Percentiles rank a stretch among this genome's conserved stretches.
These are phyloP conservation scores for Fusarium zealandicum DNA, from an alignment of 2,329 filamentous ascomycete genomes.

Conservation along the genomic window DNA sequence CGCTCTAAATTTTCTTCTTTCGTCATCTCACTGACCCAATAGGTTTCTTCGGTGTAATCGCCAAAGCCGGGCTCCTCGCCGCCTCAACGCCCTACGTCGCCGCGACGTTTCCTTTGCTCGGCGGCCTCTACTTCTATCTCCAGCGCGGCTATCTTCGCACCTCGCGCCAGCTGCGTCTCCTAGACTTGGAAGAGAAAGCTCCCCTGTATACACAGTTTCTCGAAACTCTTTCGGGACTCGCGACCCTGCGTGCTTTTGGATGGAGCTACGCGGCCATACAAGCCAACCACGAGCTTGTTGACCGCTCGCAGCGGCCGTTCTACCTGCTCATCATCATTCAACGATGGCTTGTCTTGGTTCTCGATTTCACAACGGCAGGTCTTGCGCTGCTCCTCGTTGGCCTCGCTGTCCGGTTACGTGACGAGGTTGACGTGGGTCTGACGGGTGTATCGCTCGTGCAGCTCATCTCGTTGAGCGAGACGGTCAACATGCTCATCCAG, in stretches of 20 bases:
- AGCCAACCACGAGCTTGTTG: constrained; percentile 56
- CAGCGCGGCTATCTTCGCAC: constrained; percentile 52
- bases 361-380: constrained; percentile 57
- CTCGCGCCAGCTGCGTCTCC: constrained; percentile 51
- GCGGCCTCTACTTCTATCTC: constrained; percentile 53
- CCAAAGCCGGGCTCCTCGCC: constrained; percentile 38
- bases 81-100: constrained; percentile 45
- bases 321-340: constrained; percentile 66
- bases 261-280: constrained; percentile 52
- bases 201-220: constrained; percentile 52
- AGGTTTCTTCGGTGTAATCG: constrained; percentile 46
- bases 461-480: constrained; percentile 45
- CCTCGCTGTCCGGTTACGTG: constrained; percentile 51
- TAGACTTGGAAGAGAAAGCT: constrained; percentile 53
- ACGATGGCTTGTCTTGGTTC: constrained; percentile 61
- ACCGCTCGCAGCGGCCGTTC: constrained; percentile 62
- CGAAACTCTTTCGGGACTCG: constrained; percentile 56
- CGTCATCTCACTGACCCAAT: neutral
- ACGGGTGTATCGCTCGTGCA: constrained; percentile 46
- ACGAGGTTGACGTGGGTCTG: constrained; percentile 41
- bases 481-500: constrained; percentile 47
- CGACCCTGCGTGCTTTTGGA: constrained; percentile 62
- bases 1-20: neutral
- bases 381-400: constrained; percentile 56
- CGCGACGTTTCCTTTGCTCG: constrained; percentile 52